Evolutionary conservation across 1,139 yeast genomes (phyloP).

Genomic region (Saccharomycopsis hybrid): DNA sequence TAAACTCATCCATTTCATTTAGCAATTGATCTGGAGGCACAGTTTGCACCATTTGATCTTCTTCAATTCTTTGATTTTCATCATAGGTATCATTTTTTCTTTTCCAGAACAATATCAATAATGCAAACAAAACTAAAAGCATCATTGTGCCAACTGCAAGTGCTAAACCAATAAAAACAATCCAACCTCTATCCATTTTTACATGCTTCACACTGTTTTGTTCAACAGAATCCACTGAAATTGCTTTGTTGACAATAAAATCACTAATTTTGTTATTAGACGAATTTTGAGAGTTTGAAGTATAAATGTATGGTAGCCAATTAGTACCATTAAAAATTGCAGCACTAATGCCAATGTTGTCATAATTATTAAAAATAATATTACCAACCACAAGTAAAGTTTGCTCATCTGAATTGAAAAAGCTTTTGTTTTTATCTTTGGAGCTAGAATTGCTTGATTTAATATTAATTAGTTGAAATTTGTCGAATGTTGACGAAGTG

Average conservation of each 20-base stretch:
- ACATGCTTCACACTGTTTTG: constrained; percentile 17
- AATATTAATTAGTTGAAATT: constrained; percentile 35
- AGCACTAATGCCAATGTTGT: constrained; percentile 46
- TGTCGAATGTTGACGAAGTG: constrained; percentile 32
- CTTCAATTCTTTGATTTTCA: constrained; percentile 47
- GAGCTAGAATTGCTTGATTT: constrained; percentile 27
- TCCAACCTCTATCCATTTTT: constrained; percentile 54
- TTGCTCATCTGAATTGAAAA: constrained; percentile 34
- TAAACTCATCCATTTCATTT: constrained; percentile 45
- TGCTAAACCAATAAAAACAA: constrained; percentile 83
- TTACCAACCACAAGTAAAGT: constrained; percentile 59
- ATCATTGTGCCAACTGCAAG: constrained; percentile 78
- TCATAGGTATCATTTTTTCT: constrained; percentile 37
- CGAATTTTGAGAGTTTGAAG: constrained; percentile 28
- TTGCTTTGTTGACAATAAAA: constrained; percentile 33
- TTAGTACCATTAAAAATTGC: constrained; percentile 62
- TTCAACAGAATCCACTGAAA: constrained; percentile 27
- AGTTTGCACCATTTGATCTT: constrained; percentile 59
- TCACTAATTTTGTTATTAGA: constrained; percentile 22
- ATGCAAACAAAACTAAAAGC: constrained; percentile 56
- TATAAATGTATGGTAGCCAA: constrained; percentile 66
- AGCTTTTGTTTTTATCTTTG: too few relatives aligned
- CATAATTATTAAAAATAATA: constrained; percentile 45
- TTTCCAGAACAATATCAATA: constrained; percentile 46
- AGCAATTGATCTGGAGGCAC: constrained; percentile 60